Base-by-base conservation (phyloP, 169 alveolate genomes). In the Eimeria sp. region DNA sequence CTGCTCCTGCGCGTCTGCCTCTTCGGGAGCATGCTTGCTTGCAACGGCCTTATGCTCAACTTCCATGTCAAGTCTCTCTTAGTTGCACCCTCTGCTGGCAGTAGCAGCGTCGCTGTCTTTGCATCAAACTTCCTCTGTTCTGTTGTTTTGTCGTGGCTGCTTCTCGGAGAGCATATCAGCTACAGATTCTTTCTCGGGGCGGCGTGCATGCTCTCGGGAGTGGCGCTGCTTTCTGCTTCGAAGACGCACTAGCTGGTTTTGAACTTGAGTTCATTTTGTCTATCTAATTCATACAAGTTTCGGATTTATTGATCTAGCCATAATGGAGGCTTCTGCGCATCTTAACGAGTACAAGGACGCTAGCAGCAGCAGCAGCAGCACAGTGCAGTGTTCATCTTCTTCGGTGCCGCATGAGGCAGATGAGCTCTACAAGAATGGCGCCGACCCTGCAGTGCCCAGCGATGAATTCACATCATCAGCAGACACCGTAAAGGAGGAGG, bases 201-300 rank as follows among this genome's bases (percentile, higher is more conserved):
- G 27, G 82, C 54, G n/a, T 62, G 85, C 66, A 93, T 93, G 94
- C 91, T 93, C 56, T 30, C 60, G 23, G 96, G 96, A 80, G 96
- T 93, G 25, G 94, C 78, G 58, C 78, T 93, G 74, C 52, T 93
- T 62, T 85, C 93, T 62, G 46, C 72, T 25, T 43, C 13, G 43
- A 85, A 40, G 82, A 13, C 82, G 71, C 52, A 49, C 20, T 37
- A 76, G 20, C n/a, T 18, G 23, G 60, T 16, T 0, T 33, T 40
- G 13, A 11, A 23, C 60, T 14, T 40, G 56, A 74, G 83, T 40
- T 76, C 16, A 23, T 76, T 23, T 16, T 72, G 46, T 20, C 40
- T 23, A 0, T 77, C 80, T 33, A 52, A 37, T 1, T 49, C 30
- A 18, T 27, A 52, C 62, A 49, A 8, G 62, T 46, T 46, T 77